Evolutionary conservation across 1,139 yeast genomes (phyloP), one percentile per base, ranked within the genome.

Genomic region (Suhomyces yuchorum): DNA sequence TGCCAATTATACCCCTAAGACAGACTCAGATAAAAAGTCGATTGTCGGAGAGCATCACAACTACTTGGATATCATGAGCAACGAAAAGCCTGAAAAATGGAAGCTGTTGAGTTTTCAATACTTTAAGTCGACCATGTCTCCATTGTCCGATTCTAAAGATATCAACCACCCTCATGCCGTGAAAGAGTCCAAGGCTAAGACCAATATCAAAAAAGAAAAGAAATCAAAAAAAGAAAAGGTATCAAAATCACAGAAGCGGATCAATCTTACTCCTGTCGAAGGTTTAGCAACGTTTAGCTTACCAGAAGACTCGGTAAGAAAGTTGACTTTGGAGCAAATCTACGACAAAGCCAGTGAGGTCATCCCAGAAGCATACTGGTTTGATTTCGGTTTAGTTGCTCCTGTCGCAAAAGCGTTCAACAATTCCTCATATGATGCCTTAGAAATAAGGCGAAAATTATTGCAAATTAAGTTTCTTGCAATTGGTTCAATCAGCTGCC

Each of bases 331-430:
- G 36, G 85, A 84, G 51, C 88, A 86, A 57, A 76, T 89, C 12
- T 81, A 78, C 55, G 86, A 84, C 45, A 80, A 75, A 50, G 91
- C 88, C 3, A 67, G 73, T 52, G 77, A 74, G 17, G 69, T 68
- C 2, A 66, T 90, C 15, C 96, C 97, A 2, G 65, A 73, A 35
- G 82, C 81, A 14, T 74, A 71, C 43, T 84, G 90, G 85, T 76
- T 77, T 51, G 82, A 81, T 28, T 89, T 85, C 55, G 78, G 84
- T 2, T 64, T 86, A 32, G 80, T 78, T 40, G 85, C 87, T 0
- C 72, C 84, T 14, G 73, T 80, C 30, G 88, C 91, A 3, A 90
- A 89, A 62, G 83, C 96, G 0, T 89, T 89, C 68, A 80, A 79
- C 59, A 71, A 80, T 8, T 75, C 75, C 46, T 73, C 85, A 1